Evolutionary conservation across 495 filamentous ascomycete genomes (phyloP).

Genomic region (Cercophora samala): DNA sequence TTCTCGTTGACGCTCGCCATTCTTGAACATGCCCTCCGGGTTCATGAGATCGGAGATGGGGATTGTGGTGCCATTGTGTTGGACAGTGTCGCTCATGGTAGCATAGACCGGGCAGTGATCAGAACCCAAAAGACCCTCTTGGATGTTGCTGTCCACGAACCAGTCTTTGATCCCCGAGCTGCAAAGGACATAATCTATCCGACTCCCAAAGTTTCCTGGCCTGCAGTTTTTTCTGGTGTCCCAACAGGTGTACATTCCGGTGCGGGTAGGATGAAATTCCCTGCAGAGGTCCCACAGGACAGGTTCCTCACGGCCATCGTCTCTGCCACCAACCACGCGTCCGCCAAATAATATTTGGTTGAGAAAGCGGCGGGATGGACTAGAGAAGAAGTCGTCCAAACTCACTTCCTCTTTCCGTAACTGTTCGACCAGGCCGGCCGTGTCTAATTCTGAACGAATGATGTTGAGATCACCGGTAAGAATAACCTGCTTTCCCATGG

Average conservation of each 20-base stretch:
- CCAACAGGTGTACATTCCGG: constrained; percentile 90
- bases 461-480: constrained; percentile 92
- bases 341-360: constrained; percentile 78
- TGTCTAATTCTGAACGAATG: constrained; percentile 67
- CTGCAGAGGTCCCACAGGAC: constrained; percentile 85
- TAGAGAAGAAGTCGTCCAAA: constrained; percentile 56
- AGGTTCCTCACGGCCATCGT: constrained; percentile 68
- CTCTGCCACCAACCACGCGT: constrained; percentile 63
- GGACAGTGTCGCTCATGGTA: constrained; percentile 47
- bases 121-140: constrained; percentile 91
- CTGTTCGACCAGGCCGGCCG: constrained; percentile 63
- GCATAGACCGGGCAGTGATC: constrained; percentile 90
- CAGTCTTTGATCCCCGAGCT: constrained; percentile 75
- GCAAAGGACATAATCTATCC: constrained; percentile 92
- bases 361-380: constrained; percentile 73
- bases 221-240: constrained; percentile 61
- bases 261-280: constrained; percentile 71
- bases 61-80: constrained; percentile 43
- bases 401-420: constrained; percentile 60
- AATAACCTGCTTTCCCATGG: constrained; percentile 75
- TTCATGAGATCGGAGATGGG: constrained; percentile 76
- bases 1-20: constrained; percentile 64
- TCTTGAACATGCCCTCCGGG: constrained; percentile 67
- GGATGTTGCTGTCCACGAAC: constrained; percentile 87
- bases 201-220: constrained; percentile 83